phyloP scores from a whole-genome alignment of 257 asterid genomes.

The Linderniella brevidens region DNA sequence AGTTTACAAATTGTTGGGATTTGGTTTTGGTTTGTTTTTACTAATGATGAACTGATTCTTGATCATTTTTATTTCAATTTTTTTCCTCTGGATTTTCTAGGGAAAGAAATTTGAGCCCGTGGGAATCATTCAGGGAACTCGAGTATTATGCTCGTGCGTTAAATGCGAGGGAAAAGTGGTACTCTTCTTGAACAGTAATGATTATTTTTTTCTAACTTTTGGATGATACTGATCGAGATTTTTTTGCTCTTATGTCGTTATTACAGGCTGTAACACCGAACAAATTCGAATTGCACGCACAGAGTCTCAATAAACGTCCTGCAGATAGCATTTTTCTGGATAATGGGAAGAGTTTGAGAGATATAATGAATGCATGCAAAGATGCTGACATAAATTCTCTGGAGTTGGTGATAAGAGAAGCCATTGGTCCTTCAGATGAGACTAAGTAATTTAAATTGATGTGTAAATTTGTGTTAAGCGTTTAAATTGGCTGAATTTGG shows the following conservation, averaged over 20 bases:
- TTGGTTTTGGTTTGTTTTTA: neutral
- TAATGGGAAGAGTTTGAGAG: conserved; percentile 58
- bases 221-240: neutral
- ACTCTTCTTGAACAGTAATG: neutral
- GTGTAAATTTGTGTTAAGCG: too few relatives aligned
- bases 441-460: too few relatives aligned
- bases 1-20: neutral
- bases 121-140: neutral
- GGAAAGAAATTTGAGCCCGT: neutral
- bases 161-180: neutral
- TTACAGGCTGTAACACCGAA: neutral
- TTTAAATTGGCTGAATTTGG: too few relatives aligned
- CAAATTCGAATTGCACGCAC: neutral
- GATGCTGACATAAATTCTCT: conserved; percentile 28
- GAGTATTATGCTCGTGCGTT: conserved; percentile 1
- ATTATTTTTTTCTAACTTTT: neutral
- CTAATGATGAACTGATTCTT: neutral
- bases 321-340: conserved; percentile 66
- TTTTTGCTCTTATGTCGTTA: neutral
- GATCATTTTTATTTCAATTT: neutral
- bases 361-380: conserved; percentile 58
- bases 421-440: conserved; percentile 29
- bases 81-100: neutral
- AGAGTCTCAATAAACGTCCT: conserved; percentile 59
- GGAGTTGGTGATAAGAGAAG: conserved; percentile 34